These are phyloP conservation scores for Kwoniella bestiolae DNA, from an alignment of 768 basidiomycete genomes.

Conservation along the genomic window DNA sequence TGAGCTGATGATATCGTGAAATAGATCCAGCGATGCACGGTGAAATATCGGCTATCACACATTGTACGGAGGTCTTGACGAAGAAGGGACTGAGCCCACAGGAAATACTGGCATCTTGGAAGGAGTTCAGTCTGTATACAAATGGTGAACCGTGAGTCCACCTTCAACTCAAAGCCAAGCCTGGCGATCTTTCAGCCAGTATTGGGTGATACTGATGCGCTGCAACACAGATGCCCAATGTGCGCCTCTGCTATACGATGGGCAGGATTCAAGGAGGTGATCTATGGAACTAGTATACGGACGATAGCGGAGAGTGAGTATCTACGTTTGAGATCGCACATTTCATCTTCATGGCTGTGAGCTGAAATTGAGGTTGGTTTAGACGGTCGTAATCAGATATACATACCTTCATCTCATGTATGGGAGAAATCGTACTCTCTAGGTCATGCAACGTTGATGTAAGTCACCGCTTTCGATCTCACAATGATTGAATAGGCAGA, in stretches of 20 bases:
- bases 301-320: conserved; percentile 40
- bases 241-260: conserved; percentile 46
- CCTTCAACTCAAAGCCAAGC: background rate
- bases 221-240: conserved; percentile 33
- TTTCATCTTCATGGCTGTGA: background rate
- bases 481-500: too few relatives aligned
- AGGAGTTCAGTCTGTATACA: conserved; percentile 43
- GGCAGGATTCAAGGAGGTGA: conserved; percentile 50
- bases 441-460: conserved; percentile 38
- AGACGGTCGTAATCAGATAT: conserved; percentile 50
- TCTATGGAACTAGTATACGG: conserved; percentile 44
- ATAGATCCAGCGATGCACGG: conserved; percentile 48
- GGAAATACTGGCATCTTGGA: conserved; percentile 45
- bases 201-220: too few relatives aligned
- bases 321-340: background rate
- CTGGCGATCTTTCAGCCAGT: background rate
- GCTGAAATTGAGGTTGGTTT: background rate
- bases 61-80: conserved; percentile 44
- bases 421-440: conserved; percentile 44
- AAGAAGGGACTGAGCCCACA: conserved; percentile 31
- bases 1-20: too few relatives aligned
- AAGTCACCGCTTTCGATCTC: background rate
- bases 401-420: conserved; percentile 45
- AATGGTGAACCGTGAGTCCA: conserved; percentile 49
- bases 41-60: conserved; percentile 43